Evolutionary conservation across 768 basidiomycete genomes (phyloP).

Genomic region (Chiua virens): DNA sequence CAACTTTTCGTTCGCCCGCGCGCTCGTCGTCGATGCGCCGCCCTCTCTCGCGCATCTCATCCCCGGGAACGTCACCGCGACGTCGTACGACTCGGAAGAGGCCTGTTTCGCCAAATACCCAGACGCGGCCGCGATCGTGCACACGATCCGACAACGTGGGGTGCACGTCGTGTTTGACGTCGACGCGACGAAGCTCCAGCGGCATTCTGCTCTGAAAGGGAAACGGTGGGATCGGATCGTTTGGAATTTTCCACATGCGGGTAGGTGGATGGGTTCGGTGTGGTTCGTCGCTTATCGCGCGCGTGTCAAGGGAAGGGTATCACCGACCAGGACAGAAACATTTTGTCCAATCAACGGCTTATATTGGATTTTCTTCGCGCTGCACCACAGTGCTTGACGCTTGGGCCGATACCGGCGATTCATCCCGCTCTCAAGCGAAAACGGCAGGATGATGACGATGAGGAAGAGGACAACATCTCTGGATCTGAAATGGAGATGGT

Average conservation of each 20-base stretch:
- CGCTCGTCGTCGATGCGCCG: conserved; percentile 56
- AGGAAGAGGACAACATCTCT: conserved; percentile 28
- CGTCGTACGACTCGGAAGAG: conserved; percentile 78
- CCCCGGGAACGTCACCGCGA: conserved; percentile 74
- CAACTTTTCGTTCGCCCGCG: conserved; percentile 88
- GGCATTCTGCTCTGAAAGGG: conserved; percentile 53
- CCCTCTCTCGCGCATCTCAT: conserved; percentile 51
- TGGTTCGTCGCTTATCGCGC: neutral
- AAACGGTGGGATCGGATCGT: conserved; percentile 75
- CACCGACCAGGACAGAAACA: conserved; percentile 90
- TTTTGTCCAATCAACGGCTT: conserved; percentile 83
- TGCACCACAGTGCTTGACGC: conserved; percentile 56
- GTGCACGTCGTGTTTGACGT: conserved; percentile 75
- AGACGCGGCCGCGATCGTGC: conserved; percentile 61
- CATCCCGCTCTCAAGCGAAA: conserved; percentile 45
- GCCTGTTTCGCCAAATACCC: conserved; percentile 84
- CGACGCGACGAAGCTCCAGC: conserved; percentile 81
- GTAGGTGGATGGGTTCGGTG: conserved; percentile 41
- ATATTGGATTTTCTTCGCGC: conserved; percentile 82
- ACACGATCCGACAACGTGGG: conserved; percentile 53
- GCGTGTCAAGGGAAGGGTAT: conserved; percentile 72
- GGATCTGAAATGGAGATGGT: conserved; percentile 15
- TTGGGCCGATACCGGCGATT: conserved; percentile 53
- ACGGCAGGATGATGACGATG: conserved; percentile 43
- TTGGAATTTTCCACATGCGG: conserved; percentile 97